Conservation (phyloP, 1,284 basidiomycete genomes). For the Moniliophthora roreri region DNA sequence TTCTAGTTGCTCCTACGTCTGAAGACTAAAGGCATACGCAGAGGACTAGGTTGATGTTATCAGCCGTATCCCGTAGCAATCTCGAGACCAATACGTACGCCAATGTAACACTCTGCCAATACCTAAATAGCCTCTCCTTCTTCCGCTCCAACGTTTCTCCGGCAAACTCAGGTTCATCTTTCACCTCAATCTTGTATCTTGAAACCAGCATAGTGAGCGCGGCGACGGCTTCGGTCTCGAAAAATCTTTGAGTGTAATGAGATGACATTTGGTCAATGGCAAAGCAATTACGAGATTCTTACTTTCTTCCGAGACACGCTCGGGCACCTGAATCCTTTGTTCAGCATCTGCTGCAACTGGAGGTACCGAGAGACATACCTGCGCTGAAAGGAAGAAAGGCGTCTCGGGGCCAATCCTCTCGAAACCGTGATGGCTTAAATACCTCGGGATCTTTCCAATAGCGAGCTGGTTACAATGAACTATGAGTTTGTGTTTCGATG, state of each 20-base stretch:
- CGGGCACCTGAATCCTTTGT: conserved; percentile 33
- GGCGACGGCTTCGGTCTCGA: conserved; percentile 46
- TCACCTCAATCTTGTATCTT: conserved; percentile 47
- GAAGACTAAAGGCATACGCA: background rate
- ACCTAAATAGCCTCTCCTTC: conserved; percentile 37
- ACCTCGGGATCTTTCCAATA: conserved; percentile 52
- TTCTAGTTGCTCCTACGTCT: background rate
- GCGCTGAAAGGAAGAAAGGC: conserved; percentile 54
- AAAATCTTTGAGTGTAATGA: conserved; percentile 31
- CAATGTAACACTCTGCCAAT: conserved; percentile 34
- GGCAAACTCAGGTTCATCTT: conserved; percentile 49
- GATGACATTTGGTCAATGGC: conserved; percentile 10
- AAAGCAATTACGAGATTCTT: conserved; percentile 17
- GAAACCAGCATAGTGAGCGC: conserved; percentile 48
- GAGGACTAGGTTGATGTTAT: background rate
- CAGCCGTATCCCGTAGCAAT: too few species aligned
- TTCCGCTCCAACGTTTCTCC: conserved; percentile 45
- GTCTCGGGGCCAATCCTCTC: conserved; percentile 48
- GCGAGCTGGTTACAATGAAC: conserved; percentile 32
- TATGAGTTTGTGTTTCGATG: background rate
- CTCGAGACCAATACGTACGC: conserved; percentile 39
- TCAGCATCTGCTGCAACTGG: background rate
- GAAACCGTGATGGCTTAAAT: conserved; percentile 52
- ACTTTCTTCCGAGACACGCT: conserved; percentile 54
- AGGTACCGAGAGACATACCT: conserved; percentile 30